These are phyloP conservation scores for Oryza glaberrima DNA, from an alignment of 176 grass and related monocot species.

Conservation along the genomic window DNA sequence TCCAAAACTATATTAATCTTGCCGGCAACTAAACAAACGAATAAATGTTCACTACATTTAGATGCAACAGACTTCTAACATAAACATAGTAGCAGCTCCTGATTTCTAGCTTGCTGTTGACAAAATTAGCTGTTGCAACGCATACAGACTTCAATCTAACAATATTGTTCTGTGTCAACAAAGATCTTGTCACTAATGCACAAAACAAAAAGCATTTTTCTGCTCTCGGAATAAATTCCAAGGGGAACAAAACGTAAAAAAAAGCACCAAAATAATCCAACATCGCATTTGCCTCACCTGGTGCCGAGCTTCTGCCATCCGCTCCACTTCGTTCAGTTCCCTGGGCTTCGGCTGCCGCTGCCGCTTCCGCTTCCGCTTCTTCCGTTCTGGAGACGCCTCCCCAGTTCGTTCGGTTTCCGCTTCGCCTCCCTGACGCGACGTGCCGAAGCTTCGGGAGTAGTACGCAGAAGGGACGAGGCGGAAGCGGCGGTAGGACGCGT, in stretches of 20 bases:
- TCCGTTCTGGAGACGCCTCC: background rate
- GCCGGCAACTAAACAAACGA: background rate
- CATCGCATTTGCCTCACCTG: conserved; percentile 44
- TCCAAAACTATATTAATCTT: background rate
- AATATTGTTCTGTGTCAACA: background rate
- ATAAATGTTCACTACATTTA: background rate
- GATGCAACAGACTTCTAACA: background rate
- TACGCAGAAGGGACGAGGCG: conserved; percentile 68
- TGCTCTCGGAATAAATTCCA: background rate
- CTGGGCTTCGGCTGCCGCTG: conserved; percentile 38
- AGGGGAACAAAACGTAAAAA: background rate
- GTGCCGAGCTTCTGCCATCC: conserved; percentile 67
- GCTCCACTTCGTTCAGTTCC: conserved; percentile 67
- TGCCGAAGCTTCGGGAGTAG: conserved; percentile 77
- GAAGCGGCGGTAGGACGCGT: conserved; percentile 63
- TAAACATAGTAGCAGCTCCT: background rate
- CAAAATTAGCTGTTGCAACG: background rate
- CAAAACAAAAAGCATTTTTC: background rate
- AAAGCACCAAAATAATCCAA: background rate
- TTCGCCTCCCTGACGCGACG: conserved; percentile 19
- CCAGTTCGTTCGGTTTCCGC: background rate
- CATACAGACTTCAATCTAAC: background rate
- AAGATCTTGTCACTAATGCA: background rate
- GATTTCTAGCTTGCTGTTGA: background rate
- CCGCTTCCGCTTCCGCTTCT: conserved; percentile 63